Evolutionary conservation across 306 rosid genomes (phyloP).

Genomic region (Cucumis melo): DNA sequence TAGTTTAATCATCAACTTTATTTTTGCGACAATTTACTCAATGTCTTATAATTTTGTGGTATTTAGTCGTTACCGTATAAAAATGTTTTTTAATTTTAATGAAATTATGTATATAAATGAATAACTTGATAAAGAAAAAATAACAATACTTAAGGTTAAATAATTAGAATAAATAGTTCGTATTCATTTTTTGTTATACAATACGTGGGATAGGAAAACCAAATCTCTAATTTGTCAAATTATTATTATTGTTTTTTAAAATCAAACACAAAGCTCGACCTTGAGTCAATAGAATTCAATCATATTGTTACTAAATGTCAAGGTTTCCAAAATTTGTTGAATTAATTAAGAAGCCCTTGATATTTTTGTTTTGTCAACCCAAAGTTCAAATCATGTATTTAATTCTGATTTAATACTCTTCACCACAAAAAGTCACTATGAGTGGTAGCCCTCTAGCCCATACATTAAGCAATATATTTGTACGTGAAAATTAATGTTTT

Average conservation of each 20-base stretch:
- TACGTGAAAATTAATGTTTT: background rate
- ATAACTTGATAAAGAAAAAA: too few relatives aligned
- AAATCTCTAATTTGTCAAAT: too few relatives aligned
- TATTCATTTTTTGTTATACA: too few relatives aligned
- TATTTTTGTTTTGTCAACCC: background rate
- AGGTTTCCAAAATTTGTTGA: background rate
- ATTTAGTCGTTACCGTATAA: too few relatives aligned
- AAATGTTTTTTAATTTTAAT: too few relatives aligned
- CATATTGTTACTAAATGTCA: background rate
- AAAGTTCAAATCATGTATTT: background rate
- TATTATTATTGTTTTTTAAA: too few relatives aligned
- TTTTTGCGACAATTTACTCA: too few relatives aligned
- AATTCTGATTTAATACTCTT: background rate
- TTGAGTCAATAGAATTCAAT: background rate
- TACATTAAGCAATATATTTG: background rate
- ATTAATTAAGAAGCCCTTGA: background rate
- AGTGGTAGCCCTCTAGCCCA: background rate
- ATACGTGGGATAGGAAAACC: background rate
- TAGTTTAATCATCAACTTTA: too few relatives aligned
- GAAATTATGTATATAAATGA: too few relatives aligned
- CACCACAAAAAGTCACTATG: background rate
- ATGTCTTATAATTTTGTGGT: too few relatives aligned
- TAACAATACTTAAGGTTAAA: too few relatives aligned
- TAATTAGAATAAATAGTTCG: background rate
- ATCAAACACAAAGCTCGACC: background rate